These are phyloP conservation scores for Rhodosporidiobolus sp. DNA, from an alignment of 768 basidiomycete genomes.

Conservation along the genomic window DNA sequence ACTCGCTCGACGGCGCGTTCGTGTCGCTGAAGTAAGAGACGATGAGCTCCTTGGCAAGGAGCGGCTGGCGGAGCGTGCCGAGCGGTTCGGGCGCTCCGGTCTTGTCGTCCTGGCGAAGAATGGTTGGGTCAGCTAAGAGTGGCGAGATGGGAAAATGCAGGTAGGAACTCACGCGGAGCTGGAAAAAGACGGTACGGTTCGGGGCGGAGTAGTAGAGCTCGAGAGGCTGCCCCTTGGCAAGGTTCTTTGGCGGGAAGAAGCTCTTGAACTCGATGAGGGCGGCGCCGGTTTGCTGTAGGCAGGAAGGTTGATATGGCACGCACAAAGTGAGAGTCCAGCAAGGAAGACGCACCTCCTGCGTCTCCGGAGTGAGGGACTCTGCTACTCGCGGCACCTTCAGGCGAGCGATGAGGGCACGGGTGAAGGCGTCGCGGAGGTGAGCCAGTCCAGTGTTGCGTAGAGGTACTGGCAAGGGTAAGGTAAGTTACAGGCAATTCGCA, in stretches of 20 bases:
- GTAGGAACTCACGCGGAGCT: conserved; percentile 44
- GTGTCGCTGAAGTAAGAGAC: conserved; percentile 49
- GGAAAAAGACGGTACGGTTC: conserved; percentile 45
- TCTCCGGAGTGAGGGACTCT: conserved; percentile 41
- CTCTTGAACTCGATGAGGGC: conserved; percentile 48
- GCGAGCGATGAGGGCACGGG: conserved; percentile 49
- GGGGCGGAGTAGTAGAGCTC: conserved; percentile 44
- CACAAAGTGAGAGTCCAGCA: not conserved
- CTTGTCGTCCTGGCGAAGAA: conserved; percentile 1
- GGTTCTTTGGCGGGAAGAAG: conserved; percentile 47
- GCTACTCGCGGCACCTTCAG: conserved; percentile 48
- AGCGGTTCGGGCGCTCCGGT: conserved; percentile 43
- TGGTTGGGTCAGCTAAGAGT: not conserved
- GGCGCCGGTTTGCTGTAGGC: conserved; percentile 41
- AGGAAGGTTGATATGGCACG: not conserved
- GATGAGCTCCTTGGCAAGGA: conserved; percentile 48
- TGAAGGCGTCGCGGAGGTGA: conserved; percentile 52
- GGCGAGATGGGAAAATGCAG: not conserved
- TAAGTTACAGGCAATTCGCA: not conserved
- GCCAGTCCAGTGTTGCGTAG: conserved; percentile 50
- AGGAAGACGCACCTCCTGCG: conserved; percentile 47
- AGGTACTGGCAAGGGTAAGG: conserved; percentile 45
- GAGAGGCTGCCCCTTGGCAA: conserved; percentile 47
- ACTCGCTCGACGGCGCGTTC: conserved; percentile 21
- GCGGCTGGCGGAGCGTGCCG: conserved; percentile 46